Percentiles rank a stretch among this genome's conserved stretches.
phyloP scores from a whole-genome alignment of 225 moss, liverwort and hornwort species.

The Sphagnum contortum region DNA sequence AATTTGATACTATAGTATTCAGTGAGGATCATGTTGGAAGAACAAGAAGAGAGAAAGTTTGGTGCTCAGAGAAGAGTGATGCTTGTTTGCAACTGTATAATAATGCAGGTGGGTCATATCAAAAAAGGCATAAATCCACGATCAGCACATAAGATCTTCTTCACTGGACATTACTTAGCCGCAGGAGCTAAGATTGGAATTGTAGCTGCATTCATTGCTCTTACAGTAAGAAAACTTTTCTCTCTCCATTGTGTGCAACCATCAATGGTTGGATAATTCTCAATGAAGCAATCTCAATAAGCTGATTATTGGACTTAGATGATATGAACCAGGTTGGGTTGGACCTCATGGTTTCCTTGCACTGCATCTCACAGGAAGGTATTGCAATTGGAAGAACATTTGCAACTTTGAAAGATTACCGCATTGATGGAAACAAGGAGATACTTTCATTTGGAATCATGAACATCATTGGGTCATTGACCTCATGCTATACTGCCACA shows the following conservation, averaged over 20 bases:
- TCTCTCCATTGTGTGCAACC: too few relatives aligned
- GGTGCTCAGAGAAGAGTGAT: too few relatives aligned
- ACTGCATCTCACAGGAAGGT: conserved; percentile 30
- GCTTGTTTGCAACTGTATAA: too few relatives aligned
- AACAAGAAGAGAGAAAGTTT: too few relatives aligned
- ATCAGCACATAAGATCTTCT: conserved; percentile 25
- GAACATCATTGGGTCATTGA: conserved; percentile 56
- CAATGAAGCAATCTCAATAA: too few relatives aligned
- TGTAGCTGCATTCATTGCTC: conserved; percentile 51
- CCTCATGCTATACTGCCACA: conserved; percentile 73
- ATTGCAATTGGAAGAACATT: conserved; percentile 76
- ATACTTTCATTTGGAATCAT: conserved; percentile 69
- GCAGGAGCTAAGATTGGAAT: conserved; percentile 53
- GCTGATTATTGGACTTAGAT: too few relatives aligned
- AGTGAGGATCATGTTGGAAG: too few relatives aligned
- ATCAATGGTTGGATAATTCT: too few relatives aligned
- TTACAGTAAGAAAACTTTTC: conserved; percentile 21
- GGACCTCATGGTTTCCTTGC: too few relatives aligned
- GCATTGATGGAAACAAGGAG: conserved; percentile 84
- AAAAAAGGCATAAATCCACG: conserved; percentile 35
- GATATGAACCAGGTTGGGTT: too few relatives aligned
- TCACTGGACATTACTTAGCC: conserved; percentile 15
- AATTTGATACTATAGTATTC: too few relatives aligned
- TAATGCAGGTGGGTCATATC: conserved; percentile 36
- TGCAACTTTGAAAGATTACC: conserved; percentile 64